A percentile compares a stretch with the other conserved stretches of the same genome.
Conservation (phyloP, 2,329 filamentous ascomycete species). For the Penicillium sp. region DNA sequence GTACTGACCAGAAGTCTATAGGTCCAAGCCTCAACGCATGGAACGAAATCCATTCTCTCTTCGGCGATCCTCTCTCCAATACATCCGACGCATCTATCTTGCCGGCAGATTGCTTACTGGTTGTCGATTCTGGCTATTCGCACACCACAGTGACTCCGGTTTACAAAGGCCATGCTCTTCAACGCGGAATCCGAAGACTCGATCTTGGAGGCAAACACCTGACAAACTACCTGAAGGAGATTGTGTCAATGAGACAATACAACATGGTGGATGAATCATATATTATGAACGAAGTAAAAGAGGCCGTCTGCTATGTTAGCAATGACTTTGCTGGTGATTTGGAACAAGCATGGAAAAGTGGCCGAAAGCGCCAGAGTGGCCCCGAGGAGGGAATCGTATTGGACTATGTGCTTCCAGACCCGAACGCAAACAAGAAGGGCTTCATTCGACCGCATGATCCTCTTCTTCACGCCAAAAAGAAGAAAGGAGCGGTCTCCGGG, state of each 20-base stretch:
- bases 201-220: conserved; percentile 90
- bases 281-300: conserved; percentile 95
- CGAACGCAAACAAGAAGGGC: conserved; percentile 62
- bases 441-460: conserved; percentile 76
- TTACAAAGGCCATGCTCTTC: conserved; percentile 74
- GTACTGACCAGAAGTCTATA: conserved; percentile 31
- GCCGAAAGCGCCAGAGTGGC: conserved; percentile 44
- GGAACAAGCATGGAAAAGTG: conserved; percentile 79
- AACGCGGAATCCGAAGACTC: conserved; percentile 76
- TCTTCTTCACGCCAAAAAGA: conserved; percentile 53
- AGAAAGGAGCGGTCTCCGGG: conserved; percentile 50
- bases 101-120: conserved; percentile 76
- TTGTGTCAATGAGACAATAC: conserved; percentile 87
- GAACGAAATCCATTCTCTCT: conserved; percentile 69
- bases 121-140: conserved; percentile 90
- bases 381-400: conserved; percentile 60
- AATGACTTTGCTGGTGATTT: conserved; percentile 73
- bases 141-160: conserved; percentile 88
- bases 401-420: conserved; percentile 90
- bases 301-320: conserved; percentile 79
- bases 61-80: conserved; percentile 55
- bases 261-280: conserved; percentile 93
- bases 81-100: conserved; percentile 42
- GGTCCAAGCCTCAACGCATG: conserved; percentile 77
- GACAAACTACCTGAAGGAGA: conserved; percentile 86